Percentiles rank a stretch among this genome's conserved stretches.
phyloP scores from a whole-genome alignment of 2,329 filamentous ascomycete genomes.

The Xylariaceae sp. region DNA sequence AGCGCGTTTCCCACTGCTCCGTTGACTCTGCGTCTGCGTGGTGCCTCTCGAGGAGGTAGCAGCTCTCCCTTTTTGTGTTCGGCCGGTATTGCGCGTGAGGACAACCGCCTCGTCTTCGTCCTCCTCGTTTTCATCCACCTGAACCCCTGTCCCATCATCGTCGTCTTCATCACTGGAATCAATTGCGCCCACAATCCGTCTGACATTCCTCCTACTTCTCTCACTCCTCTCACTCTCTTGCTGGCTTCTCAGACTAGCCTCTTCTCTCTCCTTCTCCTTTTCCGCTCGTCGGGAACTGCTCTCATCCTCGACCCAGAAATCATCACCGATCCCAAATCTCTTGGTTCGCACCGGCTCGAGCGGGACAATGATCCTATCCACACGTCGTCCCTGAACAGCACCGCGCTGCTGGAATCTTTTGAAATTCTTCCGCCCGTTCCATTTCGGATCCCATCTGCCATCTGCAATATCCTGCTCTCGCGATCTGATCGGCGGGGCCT shows the following conservation, averaged over 20 bases:
- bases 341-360: constrained; percentile 69
- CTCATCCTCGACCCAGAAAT: constrained; percentile 66
- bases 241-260: constrained; percentile 7
- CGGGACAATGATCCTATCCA: constrained; percentile 58
- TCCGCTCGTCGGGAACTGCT: constrained; percentile 17
- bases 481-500: constrained; percentile 29
- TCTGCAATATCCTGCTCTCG: constrained; percentile 51
- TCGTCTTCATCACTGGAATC: constrained; percentile 13
- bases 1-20: constrained; percentile 30
- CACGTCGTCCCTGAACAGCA: constrained; percentile 37
- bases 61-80: constrained; percentile 13
- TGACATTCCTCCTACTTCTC: constrained; percentile 19
- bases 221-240: constrained; percentile 7
- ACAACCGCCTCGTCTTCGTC: constrained; percentile 16
- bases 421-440: constrained; percentile 96
- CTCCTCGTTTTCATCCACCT: constrained; percentile 24
- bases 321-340: constrained; percentile 69
- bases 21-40: constrained; percentile 21
- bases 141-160: constrained; percentile 12
- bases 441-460: constrained; percentile 75
- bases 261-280: constrained; percentile 26
- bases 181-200: constrained; percentile 16
- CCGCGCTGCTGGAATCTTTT: constrained; percentile 74
- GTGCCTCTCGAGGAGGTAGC: constrained; percentile 31
- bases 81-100: constrained; percentile 9